phyloP scores from a whole-genome alignment of 2,329 filamentous ascomycete species.

The Ramularia endophylla region DNA sequence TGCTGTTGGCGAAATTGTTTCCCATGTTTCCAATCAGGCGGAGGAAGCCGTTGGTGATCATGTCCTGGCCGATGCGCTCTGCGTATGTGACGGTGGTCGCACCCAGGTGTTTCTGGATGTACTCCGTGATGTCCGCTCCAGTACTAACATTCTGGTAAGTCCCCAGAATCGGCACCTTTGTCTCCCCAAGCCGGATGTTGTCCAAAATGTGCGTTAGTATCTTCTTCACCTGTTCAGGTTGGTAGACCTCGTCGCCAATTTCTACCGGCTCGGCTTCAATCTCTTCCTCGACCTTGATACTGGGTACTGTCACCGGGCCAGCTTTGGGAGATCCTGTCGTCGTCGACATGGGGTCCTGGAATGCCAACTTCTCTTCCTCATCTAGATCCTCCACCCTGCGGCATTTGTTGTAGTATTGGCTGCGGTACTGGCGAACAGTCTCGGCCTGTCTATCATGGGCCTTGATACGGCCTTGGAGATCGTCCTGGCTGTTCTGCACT shows the following conservation, averaged over 20 bases:
- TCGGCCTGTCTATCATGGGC: constrained; percentile 90
- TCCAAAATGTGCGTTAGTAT: constrained; percentile 81
- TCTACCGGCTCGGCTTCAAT: constrained; percentile 80
- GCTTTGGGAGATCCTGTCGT: constrained; percentile 44
- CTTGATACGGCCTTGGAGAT: constrained; percentile 85
- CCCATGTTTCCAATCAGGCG: constrained; percentile 91
- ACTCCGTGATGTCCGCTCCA: constrained; percentile 91
- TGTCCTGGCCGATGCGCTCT: constrained; percentile 89
- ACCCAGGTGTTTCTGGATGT: constrained; percentile 82
- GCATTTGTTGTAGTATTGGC: constrained; percentile 98
- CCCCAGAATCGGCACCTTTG: constrained; percentile 91
- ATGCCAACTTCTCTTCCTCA: constrained; percentile 97
- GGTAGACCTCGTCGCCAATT: constrained; percentile 82
- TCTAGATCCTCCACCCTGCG: constrained; percentile 92
- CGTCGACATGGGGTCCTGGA: constrained; percentile 69
- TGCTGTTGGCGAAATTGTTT: constrained; percentile 94
- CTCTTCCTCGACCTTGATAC: constrained; percentile 72
- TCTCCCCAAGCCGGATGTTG: constrained; percentile 79
- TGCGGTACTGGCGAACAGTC: constrained; percentile 82
- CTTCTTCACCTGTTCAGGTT: constrained; percentile 82
- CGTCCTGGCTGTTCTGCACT: constrained; percentile 90
- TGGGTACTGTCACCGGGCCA: constrained; percentile 54
- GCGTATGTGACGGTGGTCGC: constrained; percentile 82
- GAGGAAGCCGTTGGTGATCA: constrained; percentile 79
- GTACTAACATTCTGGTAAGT: constrained; percentile 90